Evolutionary conservation across 208 protist species (phyloP).

Genomic region (Trypanosoma rangeli): DNA sequence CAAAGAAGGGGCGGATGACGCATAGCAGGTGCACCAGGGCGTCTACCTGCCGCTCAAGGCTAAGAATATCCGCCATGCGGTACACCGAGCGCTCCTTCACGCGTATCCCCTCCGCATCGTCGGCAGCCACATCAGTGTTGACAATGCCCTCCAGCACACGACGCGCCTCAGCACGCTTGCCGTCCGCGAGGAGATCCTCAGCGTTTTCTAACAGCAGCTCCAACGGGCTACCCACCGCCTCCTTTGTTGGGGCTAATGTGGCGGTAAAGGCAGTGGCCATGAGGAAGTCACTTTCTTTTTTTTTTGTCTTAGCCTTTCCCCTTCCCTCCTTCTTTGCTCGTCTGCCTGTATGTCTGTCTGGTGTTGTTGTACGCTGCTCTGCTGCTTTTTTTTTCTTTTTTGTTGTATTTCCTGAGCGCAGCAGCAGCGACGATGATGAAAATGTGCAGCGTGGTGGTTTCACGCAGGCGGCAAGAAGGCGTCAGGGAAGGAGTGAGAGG

Average conservation of each 20-base stretch:
- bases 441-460: not conserved
- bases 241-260: not conserved
- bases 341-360: too few species aligned
- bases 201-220: slow-evolving; percentile 39
- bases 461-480: too few species aligned
- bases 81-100: slow-evolving; percentile 86
- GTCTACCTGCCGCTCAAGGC: slow-evolving; percentile 46
- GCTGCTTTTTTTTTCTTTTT: slow-evolving; percentile 7
- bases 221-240: slow-evolving; percentile 1
- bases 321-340: not conserved
- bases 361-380: not conserved
- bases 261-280: slow-evolving; percentile 4
- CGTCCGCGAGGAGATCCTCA: slow-evolving; percentile 57
- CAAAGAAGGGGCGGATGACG: slow-evolving; percentile 72
- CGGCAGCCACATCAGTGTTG: slow-evolving; percentile 31
- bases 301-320: slow-evolving; percentile 4
- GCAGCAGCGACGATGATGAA: not conserved
- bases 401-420: not conserved
- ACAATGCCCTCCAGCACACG: slow-evolving; percentile 55
- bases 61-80: slow-evolving; percentile 66
- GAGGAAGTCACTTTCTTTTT: not conserved
- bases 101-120: slow-evolving; percentile 65
- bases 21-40: slow-evolving; percentile 65
- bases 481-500: not conserved
- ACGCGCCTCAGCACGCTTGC: slow-evolving; percentile 57